Evolutionary conservation across 192 early-diverging fungal genomes (phyloP).

Genomic region (Coemansia pectinata): DNA sequence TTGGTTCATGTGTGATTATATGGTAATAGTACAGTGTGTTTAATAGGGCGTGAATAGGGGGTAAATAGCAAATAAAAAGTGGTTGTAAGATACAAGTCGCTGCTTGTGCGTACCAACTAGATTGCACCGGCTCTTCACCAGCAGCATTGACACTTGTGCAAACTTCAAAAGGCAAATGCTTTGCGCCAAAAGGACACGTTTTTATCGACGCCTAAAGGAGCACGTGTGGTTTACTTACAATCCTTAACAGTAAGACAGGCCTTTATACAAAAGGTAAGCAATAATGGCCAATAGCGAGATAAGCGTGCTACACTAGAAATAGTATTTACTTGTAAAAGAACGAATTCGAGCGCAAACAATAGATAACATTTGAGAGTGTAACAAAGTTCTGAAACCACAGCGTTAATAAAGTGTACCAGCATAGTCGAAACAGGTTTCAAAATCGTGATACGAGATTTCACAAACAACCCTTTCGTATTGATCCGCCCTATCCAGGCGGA

Average conservation of each 20-base stretch:
- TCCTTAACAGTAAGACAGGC: background rate
- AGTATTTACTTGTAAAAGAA: background rate
- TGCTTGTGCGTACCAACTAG: background rate
- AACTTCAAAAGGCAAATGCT: background rate
- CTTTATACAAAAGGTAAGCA: background rate
- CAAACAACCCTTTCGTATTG: slow-evolving; percentile 16
- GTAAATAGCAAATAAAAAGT: background rate
- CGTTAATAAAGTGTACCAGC: background rate
- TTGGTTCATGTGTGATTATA: background rate
- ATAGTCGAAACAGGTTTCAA: background rate
- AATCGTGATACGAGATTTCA: background rate
- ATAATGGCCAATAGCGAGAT: background rate
- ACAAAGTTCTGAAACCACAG: background rate
- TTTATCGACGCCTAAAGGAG: background rate
- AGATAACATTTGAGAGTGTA: background rate
- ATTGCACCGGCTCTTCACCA: background rate
- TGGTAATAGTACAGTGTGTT: background rate
- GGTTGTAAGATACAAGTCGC: background rate
- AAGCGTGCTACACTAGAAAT: background rate
- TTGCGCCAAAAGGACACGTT: background rate
- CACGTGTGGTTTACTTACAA: background rate
- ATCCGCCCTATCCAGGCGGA: slow-evolving; percentile 43
- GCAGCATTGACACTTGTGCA: background rate
- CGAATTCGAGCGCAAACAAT: background rate
- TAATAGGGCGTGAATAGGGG: background rate